These are phyloP conservation scores for Cyberlindnera veronae DNA, from an alignment of 805 yeast genomes.

Conservation along the genomic window DNA sequence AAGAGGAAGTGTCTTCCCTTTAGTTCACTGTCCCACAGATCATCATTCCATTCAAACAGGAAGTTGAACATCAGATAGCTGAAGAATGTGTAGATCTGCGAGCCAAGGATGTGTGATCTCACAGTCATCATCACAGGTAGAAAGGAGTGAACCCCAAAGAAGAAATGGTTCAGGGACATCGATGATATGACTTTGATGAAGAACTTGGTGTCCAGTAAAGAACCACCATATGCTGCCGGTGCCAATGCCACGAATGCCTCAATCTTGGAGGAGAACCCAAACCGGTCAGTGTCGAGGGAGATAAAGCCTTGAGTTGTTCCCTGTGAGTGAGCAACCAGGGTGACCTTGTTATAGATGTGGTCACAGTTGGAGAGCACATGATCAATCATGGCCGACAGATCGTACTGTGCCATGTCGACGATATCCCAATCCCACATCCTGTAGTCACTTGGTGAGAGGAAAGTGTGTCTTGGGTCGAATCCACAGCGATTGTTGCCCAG, in stretches of 20 bases:
- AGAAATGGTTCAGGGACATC: constrained; percentile 42
- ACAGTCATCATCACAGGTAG: constrained; percentile 68
- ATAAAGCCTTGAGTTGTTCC: constrained; percentile 87
- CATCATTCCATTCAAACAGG: constrained; percentile 83
- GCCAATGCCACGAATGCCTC: constrained; percentile 74
- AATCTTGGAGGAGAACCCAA: constrained; percentile 49
- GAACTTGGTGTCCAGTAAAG: constrained; percentile 55
- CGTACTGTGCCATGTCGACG: constrained; percentile 74
- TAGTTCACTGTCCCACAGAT: constrained; percentile 64
- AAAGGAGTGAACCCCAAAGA: constrained; percentile 78
- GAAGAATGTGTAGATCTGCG: constrained; percentile 53
- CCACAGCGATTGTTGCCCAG: constrained; percentile 90
- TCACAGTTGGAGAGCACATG: constrained; percentile 44
- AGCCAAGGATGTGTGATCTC: constrained; percentile 47
- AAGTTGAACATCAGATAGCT: constrained; percentile 85
- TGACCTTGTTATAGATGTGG: constrained; percentile 39
- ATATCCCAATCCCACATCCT: constrained; percentile 94
- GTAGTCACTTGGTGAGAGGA: constrained; percentile 39
- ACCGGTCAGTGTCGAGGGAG: constrained; percentile 51
- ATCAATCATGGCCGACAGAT: constrained; percentile 69
- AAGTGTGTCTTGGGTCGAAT: constrained; percentile 64
- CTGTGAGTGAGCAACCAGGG: constrained; percentile 83
- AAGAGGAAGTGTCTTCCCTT: constrained; percentile 77
- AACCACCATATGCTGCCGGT: constrained; percentile 91
- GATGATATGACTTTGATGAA: constrained; percentile 63